Percentiles rank a stretch among this genome's conserved stretches.
Conservation (phyloP, 345 rosid genomes). For the Citrus unshiu region DNA sequence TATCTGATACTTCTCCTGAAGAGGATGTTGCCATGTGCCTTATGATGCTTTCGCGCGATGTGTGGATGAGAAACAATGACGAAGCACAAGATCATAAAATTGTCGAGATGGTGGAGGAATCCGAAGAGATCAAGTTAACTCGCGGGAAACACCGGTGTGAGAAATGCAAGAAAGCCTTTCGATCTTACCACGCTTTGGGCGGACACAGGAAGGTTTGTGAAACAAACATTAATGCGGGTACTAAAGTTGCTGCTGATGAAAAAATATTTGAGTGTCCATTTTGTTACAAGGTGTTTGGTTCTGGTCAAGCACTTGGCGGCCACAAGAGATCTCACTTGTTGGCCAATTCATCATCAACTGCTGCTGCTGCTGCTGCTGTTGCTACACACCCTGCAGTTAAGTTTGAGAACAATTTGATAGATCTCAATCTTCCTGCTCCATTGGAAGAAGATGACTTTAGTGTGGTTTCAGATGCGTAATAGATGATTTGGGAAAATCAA, state of each 20-base stretch:
- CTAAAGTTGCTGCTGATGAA: slow-evolving; percentile 12
- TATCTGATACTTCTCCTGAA: slow-evolving; percentile 67
- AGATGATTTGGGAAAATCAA: not conserved
- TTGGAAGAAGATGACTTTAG: slow-evolving; percentile 60
- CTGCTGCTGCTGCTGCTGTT: not conserved
- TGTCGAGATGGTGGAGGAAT: slow-evolving; percentile 19
- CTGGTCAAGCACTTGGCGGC: slow-evolving; percentile 83
- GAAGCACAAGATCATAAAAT: slow-evolving; percentile 8
- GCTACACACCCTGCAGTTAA: slow-evolving; percentile 18
- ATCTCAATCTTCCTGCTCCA: slow-evolving; percentile 96
- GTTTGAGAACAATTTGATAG: slow-evolving; percentile 45
- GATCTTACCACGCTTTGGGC: slow-evolving; percentile 53
- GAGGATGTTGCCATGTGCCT: slow-evolving; percentile 87
- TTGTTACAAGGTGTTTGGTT: slow-evolving; percentile 57
- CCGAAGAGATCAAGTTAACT: slow-evolving; percentile 31
- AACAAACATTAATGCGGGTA: slow-evolving; percentile 17
- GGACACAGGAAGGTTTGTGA: slow-evolving; percentile 40
- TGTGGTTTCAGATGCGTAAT: slow-evolving; percentile 43
- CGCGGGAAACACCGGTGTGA: slow-evolving; percentile 42
- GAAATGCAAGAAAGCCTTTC: slow-evolving; percentile 51
- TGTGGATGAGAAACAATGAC: slow-evolving; percentile 38
- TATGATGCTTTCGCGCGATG: slow-evolving; percentile 93
- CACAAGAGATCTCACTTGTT: slow-evolving; percentile 75
- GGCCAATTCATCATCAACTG: slow-evolving; percentile 21
- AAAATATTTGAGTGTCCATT: slow-evolving; percentile 55